Conservation (phyloP, 192 early-diverging fungal species). For the Coemansia asiatica region DNA sequence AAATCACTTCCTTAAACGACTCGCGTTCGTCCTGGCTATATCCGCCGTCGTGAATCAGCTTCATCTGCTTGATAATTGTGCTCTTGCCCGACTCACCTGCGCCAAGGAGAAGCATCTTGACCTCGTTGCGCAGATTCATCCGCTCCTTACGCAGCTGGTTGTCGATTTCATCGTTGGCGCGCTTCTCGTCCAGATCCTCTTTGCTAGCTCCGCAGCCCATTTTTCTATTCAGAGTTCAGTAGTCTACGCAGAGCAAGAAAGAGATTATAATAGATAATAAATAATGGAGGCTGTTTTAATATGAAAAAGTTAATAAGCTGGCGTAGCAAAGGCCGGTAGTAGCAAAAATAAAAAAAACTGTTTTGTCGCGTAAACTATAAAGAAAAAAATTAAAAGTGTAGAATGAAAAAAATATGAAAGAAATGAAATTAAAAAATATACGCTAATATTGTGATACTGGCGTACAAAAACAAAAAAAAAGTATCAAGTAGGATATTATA, state of each 20-base stretch:
- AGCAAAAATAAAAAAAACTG: background rate
- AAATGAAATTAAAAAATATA: background rate
- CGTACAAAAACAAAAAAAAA: too few relatives aligned
- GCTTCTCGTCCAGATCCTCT: conserved; percentile 84
- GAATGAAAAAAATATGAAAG: background rate
- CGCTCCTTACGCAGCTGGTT: conserved; percentile 82
- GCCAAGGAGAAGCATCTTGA: conserved; percentile 93
- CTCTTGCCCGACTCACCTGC: conserved; percentile 98
- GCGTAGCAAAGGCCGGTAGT: too few relatives aligned
- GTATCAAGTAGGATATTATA: too few relatives aligned
- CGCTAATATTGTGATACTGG: background rate
- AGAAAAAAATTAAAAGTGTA: background rate
- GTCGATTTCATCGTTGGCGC: conserved; percentile 88
- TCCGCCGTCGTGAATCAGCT: conserved; percentile 93
- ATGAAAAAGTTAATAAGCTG: too few relatives aligned
- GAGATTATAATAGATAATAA: too few relatives aligned
- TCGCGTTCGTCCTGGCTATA: conserved; percentile 88
- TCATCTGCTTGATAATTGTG: conserved; percentile 98
- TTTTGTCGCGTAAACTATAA: background rate
- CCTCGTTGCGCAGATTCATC: conserved; percentile 78
- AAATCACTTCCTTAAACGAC: conserved; percentile 94
- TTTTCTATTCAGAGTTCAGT: conserved; percentile 18
- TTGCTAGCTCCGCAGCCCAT: conserved; percentile 91
- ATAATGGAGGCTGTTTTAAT: too few relatives aligned
- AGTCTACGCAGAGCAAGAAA: too few relatives aligned